Evolutionary conservation across 2,329 filamentous ascomycete species (phyloP).

Genomic region (Coniochaeta sp.): DNA sequence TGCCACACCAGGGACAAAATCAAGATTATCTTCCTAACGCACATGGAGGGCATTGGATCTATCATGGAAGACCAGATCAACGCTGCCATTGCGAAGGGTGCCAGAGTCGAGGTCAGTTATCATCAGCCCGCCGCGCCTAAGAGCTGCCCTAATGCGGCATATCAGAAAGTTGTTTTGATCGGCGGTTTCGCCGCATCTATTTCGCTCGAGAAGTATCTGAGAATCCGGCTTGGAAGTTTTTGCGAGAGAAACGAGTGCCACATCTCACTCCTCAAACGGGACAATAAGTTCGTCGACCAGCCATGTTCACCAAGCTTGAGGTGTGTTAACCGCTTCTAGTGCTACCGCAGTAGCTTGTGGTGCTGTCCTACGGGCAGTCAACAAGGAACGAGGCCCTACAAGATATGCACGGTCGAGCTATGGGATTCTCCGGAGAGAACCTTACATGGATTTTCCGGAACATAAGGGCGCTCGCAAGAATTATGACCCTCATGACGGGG

Average conservation of each 20-base stretch:
- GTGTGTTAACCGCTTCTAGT: conserved; percentile 4
- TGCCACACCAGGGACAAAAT: conserved; percentile 6
- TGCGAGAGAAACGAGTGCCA: conserved; percentile 1
- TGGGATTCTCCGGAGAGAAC: conserved; percentile 15
- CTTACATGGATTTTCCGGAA: conserved; percentile 8
- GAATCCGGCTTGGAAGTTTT: conserved; percentile 5
- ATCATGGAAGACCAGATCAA: conserved; percentile 3
- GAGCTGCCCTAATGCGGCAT: not conserved
- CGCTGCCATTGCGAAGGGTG: conserved; percentile 3
- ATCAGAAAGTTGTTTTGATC: conserved; percentile 21
- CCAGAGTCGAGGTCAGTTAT: conserved; percentile 5
- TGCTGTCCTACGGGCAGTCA: conserved; percentile 19
- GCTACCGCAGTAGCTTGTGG: conserved; percentile 20
- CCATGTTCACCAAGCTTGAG: not conserved
- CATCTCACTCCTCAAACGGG: not conserved
- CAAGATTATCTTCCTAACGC: conserved; percentile 7
- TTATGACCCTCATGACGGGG: conserved; percentile 9
- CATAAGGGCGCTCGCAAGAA: conserved; percentile 3
- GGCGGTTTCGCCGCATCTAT: conserved; percentile 21
- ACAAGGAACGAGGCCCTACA: conserved; percentile 18
- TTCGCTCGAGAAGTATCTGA: conserved; percentile 15
- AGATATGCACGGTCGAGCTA: conserved; percentile 19
- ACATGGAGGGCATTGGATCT: conserved; percentile 3
- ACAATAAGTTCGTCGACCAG: conserved; percentile 1
- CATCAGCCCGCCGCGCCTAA: not conserved